These are phyloP conservation scores for Zangia roseola DNA, from an alignment of 768 basidiomycete genomes.

Conservation along the genomic window DNA sequence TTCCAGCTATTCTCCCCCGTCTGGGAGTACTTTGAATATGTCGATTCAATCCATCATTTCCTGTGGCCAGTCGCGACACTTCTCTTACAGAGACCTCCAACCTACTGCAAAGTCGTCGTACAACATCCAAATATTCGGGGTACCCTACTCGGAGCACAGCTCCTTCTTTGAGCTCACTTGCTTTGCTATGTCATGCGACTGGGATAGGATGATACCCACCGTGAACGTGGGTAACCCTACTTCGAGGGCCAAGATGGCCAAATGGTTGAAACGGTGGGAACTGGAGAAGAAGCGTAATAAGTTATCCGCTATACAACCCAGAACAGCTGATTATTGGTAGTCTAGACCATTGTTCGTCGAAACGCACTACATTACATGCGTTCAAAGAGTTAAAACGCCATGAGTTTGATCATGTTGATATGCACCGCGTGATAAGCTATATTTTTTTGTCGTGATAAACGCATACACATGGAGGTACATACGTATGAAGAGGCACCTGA, in stretches of 20 bases:
- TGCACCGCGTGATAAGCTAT: conserved; percentile 14
- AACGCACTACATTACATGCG: too few relatives aligned
- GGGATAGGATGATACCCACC: conserved; percentile 90
- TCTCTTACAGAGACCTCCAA: conserved; percentile 66
- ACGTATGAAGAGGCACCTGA: conserved; percentile 5
- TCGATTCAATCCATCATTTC: conserved; percentile 69
- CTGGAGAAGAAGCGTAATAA: conserved; percentile 64
- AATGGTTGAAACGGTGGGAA: conserved; percentile 90
- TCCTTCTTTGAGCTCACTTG: conserved; percentile 95
- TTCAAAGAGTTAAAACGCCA: neutral
- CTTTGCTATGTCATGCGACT: conserved; percentile 86
- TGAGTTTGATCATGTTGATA: conserved; percentile 9
- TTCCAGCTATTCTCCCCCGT: conserved; percentile 61
- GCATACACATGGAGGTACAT: conserved; percentile 23
- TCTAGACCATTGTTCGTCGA: neutral
- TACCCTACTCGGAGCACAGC: conserved; percentile 94
- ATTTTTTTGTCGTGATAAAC: conserved; percentile 22
- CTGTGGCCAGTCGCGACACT: conserved; percentile 61
- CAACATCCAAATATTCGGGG: conserved; percentile 71
- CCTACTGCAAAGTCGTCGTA: conserved; percentile 70
- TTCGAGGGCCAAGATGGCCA: conserved; percentile 80
- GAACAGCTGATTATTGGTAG: conserved; percentile 50
- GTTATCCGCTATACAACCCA: conserved; percentile 34
- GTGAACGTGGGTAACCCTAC: conserved; percentile 80
- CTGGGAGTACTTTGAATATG: conserved; percentile 60